A percentile compares a stretch with the other conserved stretches of the same genome.
These are phyloP conservation scores for Teunomyces atbi DNA, from an alignment of 805 yeast species.

Conservation along the genomic window DNA sequence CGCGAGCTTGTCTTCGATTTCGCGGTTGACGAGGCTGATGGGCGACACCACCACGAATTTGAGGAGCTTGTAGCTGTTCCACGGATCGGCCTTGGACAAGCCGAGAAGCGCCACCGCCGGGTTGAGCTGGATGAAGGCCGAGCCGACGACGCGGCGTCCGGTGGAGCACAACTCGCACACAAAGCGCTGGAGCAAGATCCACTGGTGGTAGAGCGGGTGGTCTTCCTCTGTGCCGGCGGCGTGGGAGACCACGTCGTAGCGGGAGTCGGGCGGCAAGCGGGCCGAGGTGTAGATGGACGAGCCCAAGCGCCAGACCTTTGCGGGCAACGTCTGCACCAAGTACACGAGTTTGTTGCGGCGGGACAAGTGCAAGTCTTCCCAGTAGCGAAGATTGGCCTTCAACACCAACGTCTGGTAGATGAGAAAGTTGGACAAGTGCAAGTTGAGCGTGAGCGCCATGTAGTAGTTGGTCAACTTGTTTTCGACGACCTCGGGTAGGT, in stretches of 20 bases:
- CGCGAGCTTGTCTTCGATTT: constrained; percentile 22
- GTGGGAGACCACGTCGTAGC: constrained; percentile 6
- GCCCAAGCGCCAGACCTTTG: constrained; percentile 19
- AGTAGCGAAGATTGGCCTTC: constrained; percentile 34
- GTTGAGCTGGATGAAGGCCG: constrained; percentile 11
- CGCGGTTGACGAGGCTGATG: constrained; percentile 21
- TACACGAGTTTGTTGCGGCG: constrained; percentile 25
- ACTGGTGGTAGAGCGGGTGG: constrained; percentile 11
- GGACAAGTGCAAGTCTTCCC: constrained; percentile 30
- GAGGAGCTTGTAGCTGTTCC: constrained; percentile 4
- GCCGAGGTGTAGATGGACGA: constrained; percentile 7
- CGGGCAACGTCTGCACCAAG: constrained; percentile 35
- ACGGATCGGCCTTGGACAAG: constrained; percentile 3
- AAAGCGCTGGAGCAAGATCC: constrained; percentile 11
- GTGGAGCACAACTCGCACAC: constrained; percentile 6
- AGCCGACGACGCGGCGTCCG: constrained; percentile 6
- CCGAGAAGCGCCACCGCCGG: constrained; percentile 17
- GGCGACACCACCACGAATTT: constrained; percentile 17
- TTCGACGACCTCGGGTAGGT: not conserved
- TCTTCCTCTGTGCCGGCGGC: constrained; percentile 16
- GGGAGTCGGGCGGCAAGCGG: constrained; percentile 1
- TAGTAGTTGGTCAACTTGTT: constrained; percentile 22
- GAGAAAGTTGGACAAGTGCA: constrained; percentile 30
- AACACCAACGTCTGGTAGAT: constrained; percentile 33
- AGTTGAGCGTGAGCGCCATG: constrained; percentile 19